phyloP scores from a whole-genome alignment of 345 rosid genomes.

The Eucalyptus coolabah region DNA sequence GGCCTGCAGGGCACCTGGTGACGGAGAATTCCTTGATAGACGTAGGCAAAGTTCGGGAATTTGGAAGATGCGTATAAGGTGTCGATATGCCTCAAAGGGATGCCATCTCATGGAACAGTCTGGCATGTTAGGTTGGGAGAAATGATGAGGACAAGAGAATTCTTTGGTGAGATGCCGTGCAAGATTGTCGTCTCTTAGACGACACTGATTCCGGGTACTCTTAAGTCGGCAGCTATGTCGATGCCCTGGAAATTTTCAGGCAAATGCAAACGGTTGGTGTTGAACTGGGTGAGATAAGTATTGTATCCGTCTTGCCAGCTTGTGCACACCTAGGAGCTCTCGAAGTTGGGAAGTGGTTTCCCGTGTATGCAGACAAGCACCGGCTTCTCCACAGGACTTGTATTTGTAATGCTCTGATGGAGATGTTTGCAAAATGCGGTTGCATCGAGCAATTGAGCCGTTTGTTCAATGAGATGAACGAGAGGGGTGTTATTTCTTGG shows the following conservation, averaged over 20 bases:
- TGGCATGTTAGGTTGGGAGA: constrained; percentile 42
- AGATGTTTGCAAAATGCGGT: constrained; percentile 59
- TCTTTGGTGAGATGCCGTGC: constrained; percentile 26
- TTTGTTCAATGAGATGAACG: constrained; percentile 19
- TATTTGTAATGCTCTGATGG: constrained; percentile 32
- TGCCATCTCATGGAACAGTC: constrained; percentile 42
- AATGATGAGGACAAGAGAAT: constrained; percentile 24
- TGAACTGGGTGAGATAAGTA: constrained; percentile 38
- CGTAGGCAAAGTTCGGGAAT: constrained; percentile 27
- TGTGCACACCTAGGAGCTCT: constrained; percentile 43
- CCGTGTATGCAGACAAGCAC: constrained; percentile 19
- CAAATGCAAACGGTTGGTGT: constrained; percentile 19
- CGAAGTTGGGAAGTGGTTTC: constrained; percentile 45
- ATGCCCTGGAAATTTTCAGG: constrained; percentile 33
- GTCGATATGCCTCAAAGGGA: constrained; percentile 41
- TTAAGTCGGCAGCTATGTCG: constrained; percentile 9
- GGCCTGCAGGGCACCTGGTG: constrained; percentile 11
- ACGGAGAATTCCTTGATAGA: constrained; percentile 39
- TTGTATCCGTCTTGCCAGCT: constrained; percentile 38
- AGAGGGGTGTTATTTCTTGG: constrained; percentile 46
- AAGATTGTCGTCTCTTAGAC: constrained; percentile 56
- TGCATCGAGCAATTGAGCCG: constrained; percentile 21
- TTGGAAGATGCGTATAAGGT: constrained; percentile 19
- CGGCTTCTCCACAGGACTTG: constrained; percentile 6
- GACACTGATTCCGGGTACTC: constrained; percentile 40